Evolutionary conservation across 2,329 filamentous ascomycete species (phyloP).

Genomic region (Macroventuria anomochaeta): DNA sequence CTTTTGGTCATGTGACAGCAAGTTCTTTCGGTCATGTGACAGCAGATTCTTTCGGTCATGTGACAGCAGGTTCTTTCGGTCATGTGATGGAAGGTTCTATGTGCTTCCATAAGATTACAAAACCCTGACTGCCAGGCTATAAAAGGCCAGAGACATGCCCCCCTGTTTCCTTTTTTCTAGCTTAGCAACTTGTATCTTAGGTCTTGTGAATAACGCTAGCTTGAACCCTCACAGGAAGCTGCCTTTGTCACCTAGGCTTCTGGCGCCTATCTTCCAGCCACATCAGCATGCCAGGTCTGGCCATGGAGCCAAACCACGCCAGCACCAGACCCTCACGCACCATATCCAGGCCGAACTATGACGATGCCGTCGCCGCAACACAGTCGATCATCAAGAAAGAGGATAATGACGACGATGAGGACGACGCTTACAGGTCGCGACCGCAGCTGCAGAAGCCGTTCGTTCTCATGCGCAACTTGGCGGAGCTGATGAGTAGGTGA

Average conservation of each 20-base stretch:
- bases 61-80: too few relatives aligned
- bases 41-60: too few relatives aligned
- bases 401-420: constrained; percentile 8
- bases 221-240: too few relatives aligned
- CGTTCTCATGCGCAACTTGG: constrained; percentile 29
- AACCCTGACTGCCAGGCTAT: too few relatives aligned
- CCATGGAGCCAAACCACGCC: constrained; percentile 18
- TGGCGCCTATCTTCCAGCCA: not conserved
- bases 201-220: too few relatives aligned
- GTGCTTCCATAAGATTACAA: too few relatives aligned
- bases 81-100: too few relatives aligned
- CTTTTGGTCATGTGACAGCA: too few relatives aligned
- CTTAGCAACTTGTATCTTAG: too few relatives aligned
- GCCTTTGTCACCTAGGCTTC: not conserved
- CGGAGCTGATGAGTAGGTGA: constrained; percentile 34
- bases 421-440: constrained; percentile 30
- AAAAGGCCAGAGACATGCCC: too few relatives aligned
- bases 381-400: constrained; percentile 26
- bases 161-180: too few relatives aligned
- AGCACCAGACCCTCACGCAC: constrained; percentile 8
- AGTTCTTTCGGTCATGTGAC: too few relatives aligned
- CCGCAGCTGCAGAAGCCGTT: constrained; percentile 30
- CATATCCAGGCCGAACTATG: not conserved
- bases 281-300: constrained; percentile 18
- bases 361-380: not conserved